Base-by-base conservation (phyloP, 2,329 filamentous ascomycete species). In the Xylariaceae sp. region DNA sequence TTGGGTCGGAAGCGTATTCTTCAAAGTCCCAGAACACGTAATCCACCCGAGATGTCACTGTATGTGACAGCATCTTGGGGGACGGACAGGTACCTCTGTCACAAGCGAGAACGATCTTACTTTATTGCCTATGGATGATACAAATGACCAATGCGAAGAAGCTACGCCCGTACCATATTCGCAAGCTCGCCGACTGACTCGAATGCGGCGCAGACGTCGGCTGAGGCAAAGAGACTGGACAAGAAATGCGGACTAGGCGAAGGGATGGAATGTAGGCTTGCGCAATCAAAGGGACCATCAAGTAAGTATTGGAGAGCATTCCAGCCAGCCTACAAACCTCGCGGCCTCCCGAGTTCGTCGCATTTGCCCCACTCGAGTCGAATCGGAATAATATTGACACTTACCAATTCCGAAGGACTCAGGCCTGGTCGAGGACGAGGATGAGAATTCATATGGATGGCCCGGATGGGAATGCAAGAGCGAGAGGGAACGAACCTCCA, bases 1-100 rank as follows among this genome's bases (percentile, higher is more conserved):
- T 45, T 34, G 48, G 37, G 52, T 56, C 48, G 56, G 45, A 43
- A 54, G 43, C 19, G 45, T 26, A 14, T 47, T 17, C 16, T 34
- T 24, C 19, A 31, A 24, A 34, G n/a, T 28, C 37, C 19, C 34
- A 31, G 33, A 21, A 56, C 47, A 52, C 44, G 53, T 53, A 53
- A 54, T 47, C 31, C 28, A 6, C 16, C 5, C 23, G 12, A 28
- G 21, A 49, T 34, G 44, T 41, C 21, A 21, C 41, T 53, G 24
- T 40, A n/a, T n/a, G n/a, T n/a, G n/a, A n/a, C n/a, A 21, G n/a
- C 14, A 21, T n/a, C n/a, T 21, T 17, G 34, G 19, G 34, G 16
- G 8, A 26, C n/a, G n/a, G n/a, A 39, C 21, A 19, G 5, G 8
- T 33, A 19, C 19, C 31, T 39, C 16, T 58, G 34, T 55, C 28